Conservation (phyloP, 495 filamentous ascomycete species). For the Penicillium paxilli region DNA sequence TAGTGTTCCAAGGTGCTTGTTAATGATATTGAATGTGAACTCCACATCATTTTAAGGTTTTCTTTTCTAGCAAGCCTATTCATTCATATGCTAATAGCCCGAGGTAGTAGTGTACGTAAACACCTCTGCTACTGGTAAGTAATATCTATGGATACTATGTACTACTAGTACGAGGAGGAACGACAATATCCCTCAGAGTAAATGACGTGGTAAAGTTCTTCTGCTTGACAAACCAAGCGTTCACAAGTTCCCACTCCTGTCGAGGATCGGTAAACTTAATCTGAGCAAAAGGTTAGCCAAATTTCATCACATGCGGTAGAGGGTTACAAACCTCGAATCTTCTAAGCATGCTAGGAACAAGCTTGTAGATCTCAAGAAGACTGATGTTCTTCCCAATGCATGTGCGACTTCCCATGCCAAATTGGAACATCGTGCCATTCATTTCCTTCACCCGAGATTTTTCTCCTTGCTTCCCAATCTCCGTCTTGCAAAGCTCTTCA, state of each 20-base stretch:
- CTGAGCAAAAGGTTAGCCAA: conserved; percentile 12
- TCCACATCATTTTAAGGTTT: no score
- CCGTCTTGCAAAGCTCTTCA: conserved; percentile 20
- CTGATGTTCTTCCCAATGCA: conserved; percentile 76
- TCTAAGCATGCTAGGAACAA: conserved; percentile 68
- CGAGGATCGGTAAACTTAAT: conserved; percentile 25
- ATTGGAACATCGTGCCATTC: conserved; percentile 31
- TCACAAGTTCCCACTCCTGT: conserved; percentile 28
- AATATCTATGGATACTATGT: no score
- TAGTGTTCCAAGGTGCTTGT: no score
- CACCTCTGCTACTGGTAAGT: no score
- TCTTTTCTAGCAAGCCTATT: no score
- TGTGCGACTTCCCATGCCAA: conserved; percentile 61
- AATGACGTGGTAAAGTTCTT: conserved; percentile 19
- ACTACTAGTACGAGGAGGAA: not conserved
- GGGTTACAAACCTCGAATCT: conserved; percentile 52
- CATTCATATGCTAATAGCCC: no score
- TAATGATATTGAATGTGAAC: no score
- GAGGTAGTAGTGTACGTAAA: no score
- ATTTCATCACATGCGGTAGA: not conserved
- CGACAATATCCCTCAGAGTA: conserved; percentile 11
- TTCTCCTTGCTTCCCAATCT: conserved; percentile 2
- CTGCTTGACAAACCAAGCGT: conserved; percentile 36
- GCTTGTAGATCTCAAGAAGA: conserved; percentile 76
- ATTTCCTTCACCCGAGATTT: conserved; percentile 13